These are phyloP conservation scores for Tothia fuscella DNA, from an alignment of 2,329 filamentous ascomycete species.

Conservation along the genomic window DNA sequence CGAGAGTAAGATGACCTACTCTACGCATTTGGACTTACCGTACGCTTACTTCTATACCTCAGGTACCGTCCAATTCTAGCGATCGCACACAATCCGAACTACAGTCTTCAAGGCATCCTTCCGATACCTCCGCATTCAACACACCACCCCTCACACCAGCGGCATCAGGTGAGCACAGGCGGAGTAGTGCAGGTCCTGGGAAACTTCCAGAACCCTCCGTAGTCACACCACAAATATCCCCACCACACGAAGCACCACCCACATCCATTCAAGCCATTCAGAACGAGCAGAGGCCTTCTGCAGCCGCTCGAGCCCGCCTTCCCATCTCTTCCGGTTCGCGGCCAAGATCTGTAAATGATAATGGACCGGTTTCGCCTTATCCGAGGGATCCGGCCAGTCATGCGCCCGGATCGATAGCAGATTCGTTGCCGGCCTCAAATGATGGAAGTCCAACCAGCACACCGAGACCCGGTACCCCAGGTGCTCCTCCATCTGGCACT, in stretches of 20 bases:
- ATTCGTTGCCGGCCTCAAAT: constrained; percentile 41
- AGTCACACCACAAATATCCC: constrained; percentile 44
- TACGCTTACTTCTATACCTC: constrained; percentile 15
- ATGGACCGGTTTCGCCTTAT: constrained; percentile 31
- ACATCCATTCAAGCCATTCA: constrained; percentile 10
- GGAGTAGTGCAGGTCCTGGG: constrained; percentile 33
- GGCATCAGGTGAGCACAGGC: constrained; percentile 53
- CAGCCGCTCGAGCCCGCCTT: constrained; percentile 9
- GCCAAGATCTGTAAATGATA: constrained; percentile 32
- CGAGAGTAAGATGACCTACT: constrained; percentile 52
- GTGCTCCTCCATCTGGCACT: constrained; percentile 42
- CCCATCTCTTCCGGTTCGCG: constrained; percentile 20
- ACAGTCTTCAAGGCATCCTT: constrained; percentile 55
- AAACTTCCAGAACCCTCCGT: constrained; percentile 35
- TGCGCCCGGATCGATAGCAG: constrained; percentile 43
- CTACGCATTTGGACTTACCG: neutral
- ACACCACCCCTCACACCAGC: constrained; percentile 85
- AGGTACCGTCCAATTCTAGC: constrained; percentile 37
- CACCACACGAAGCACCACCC: constrained; percentile 16
- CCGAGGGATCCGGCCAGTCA: constrained; percentile 42
- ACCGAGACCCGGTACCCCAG: constrained; percentile 30
- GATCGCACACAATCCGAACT: constrained; percentile 24
- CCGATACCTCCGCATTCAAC: constrained; percentile 59
- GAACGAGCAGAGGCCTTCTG: constrained; percentile 15
- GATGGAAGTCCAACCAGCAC: constrained; percentile 52